phyloP scores from a whole-genome alignment of 805 yeast species.

The Saccharomyces mikatae region DNA sequence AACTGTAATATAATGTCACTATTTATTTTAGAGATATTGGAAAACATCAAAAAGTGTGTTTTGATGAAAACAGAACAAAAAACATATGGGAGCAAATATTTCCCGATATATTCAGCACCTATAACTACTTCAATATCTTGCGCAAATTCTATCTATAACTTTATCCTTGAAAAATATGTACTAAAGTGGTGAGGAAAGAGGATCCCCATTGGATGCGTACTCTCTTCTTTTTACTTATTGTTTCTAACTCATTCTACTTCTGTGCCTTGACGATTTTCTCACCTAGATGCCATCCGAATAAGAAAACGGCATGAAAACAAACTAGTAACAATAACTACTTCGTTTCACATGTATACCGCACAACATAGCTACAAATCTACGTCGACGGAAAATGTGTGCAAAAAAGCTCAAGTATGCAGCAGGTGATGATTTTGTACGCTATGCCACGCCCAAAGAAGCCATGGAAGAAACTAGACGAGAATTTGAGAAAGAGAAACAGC shows the following conservation, averaged over 20 bases:
- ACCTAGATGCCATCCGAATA: not conserved
- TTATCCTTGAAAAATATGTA: not conserved
- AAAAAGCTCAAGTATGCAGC: constrained; percentile 28
- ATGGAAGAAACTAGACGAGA: constrained; percentile 24
- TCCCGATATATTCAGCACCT: not conserved
- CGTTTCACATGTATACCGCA: not conserved
- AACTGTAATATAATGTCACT: not conserved
- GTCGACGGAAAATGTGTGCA: constrained; percentile 17
- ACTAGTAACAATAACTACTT: not conserved
- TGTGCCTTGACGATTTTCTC: not conserved
- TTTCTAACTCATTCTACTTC: not conserved
- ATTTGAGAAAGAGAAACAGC: constrained; percentile 20
- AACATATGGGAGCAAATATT: not conserved
- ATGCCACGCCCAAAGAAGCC: constrained; percentile 32
- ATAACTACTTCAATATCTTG: not conserved
- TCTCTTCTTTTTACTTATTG: not conserved
- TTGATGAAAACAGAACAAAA: not conserved
- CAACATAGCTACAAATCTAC: not conserved
- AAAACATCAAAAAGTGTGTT: not conserved
- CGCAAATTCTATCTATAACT: not conserved
- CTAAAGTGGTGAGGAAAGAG: not conserved
- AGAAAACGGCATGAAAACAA: not conserved
- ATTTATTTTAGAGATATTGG: not conserved
- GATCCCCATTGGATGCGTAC: not conserved
- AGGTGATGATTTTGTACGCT: constrained; percentile 29